Percentiles rank a stretch among this genome's conserved stretches.
Conservation (phyloP, 108 stramenopile genomes). For the Discostella stelligeroides region DNA sequence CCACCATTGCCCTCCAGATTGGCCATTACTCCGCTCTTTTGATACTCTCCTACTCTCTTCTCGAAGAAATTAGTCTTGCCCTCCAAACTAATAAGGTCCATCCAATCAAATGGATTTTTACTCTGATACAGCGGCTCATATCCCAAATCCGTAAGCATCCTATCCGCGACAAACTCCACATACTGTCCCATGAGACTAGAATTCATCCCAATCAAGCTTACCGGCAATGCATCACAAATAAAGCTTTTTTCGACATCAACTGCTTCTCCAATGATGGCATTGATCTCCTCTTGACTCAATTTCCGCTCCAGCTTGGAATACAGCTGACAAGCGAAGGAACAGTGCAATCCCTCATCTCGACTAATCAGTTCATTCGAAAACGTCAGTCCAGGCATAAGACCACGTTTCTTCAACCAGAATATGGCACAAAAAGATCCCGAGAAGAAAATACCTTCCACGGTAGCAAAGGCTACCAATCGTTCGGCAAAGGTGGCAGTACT, state of each 20-base stretch:
- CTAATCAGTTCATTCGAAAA: slow-evolving; percentile 94
- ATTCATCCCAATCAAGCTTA: slow-evolving; percentile 93
- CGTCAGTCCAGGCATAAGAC: slow-evolving; percentile 89
- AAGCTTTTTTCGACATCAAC: slow-evolving; percentile 91
- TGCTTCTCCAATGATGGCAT: slow-evolving; percentile 85
- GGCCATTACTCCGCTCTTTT: slow-evolving; percentile 95
- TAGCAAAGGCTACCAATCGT: slow-evolving; percentile 90
- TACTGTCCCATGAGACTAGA: slow-evolving; percentile 88
- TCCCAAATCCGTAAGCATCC: slow-evolving; percentile 77
- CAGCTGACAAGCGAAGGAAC: slow-evolving; percentile 96
- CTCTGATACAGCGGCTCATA: slow-evolving; percentile 75
- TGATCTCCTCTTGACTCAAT: slow-evolving; percentile 72
- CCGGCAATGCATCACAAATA: slow-evolving; percentile 90
- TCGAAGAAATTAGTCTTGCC: slow-evolving; percentile 99
- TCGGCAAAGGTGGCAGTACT: slow-evolving; percentile 78
- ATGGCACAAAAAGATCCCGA: slow-evolving; percentile 91
- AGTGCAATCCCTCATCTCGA: slow-evolving; percentile 93
- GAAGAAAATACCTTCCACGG: slow-evolving; percentile 94
- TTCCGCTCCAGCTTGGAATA: slow-evolving; percentile 92
- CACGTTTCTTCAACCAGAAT: slow-evolving; percentile 93
- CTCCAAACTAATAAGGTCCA: slow-evolving; percentile 93
- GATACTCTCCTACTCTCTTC: slow-evolving; percentile 97
- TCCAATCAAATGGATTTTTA: slow-evolving; percentile 94
- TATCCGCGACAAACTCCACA: slow-evolving; percentile 92
- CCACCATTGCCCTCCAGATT: slow-evolving; percentile 51